Base-by-base conservation (phyloP, 1,284 basidiomycete species). In the Ganoderma lingzhi region DNA sequence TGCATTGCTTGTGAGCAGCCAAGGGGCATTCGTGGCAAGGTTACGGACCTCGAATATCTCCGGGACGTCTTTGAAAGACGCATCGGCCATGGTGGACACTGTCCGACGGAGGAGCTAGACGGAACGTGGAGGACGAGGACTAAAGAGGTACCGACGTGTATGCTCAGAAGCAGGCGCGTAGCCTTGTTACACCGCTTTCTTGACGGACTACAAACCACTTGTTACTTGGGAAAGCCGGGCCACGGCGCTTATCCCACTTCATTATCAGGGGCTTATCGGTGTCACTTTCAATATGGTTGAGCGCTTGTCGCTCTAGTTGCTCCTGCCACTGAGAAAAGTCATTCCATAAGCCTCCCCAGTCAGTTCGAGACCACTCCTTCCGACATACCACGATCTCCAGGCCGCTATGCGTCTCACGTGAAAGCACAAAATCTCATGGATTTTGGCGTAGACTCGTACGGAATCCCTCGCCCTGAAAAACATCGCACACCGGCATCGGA, bases 31-130 rank as follows among this genome's bases (percentile, higher is more conserved):
- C 51, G 39, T 32, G 48, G 42, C 14, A 42, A 2, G 9, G 10
- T 9, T 28, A 70, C 84, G 59, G 55, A 90, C 90, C 84, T 92
- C 90, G 71, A 91, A 89, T 75, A 92, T 89, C 80, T 92, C 90
- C 60, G 90, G 90, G 30, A 91, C 84, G 80, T 92, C 89, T 72
- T 82, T 84, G 79, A 83, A 84, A 42, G 79, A 75, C 71, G 82
- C 79, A 64, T 84, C 82, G 69, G 82, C 80, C 82, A 83, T 83
- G 30, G 35, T 69, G 39, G 70, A 39, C 51, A 37, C 59, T 41
- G 56, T 65, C 53, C 53, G 23, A 62, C 51, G 45, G 65, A 55
- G 61, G 51, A 41, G 42, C 39, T 51, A 66, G 32, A 35, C 53
- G 61, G 48, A 32, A 64, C 51, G 51, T 62, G 62, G 56, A 59